Base-by-base conservation (phyloP, 1,139 yeast genomes). In the Yamadazyma buinensis region DNA sequence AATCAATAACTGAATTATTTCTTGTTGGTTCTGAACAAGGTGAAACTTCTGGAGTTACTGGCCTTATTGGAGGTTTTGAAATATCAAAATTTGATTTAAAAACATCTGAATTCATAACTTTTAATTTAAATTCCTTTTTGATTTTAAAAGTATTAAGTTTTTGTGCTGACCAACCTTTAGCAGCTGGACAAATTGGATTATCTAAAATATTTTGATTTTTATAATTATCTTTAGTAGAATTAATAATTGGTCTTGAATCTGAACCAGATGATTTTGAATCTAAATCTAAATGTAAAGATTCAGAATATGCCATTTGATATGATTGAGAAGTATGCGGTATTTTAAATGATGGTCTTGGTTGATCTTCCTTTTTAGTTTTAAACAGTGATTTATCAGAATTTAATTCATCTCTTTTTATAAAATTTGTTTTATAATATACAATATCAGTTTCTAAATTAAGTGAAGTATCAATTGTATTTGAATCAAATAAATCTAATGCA, bases 341-440 rank as follows among this genome's bases (percentile, higher is more conserved):
- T 23, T 46, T 47, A 29, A 47, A 47, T 15, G 52, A 47, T 7
- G 50, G 45, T 25, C 50, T 26, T 5, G 49, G 51, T 19, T 37
- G 41, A 24, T 44, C 50, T 29, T 46, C 47, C 25, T 37, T 39
- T 17, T 36, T 36, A 17, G 29, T 30, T 26, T 23, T 28, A 5
- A 17, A 23, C 14, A 21, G 27, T 4, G 32, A 8, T 9, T 30
- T 22, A 10, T 37, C 23, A 10, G 33, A 38, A 15, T 43, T 49
- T 29, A 61, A 35, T 26, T 66, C 72, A 26, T 65, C 64, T 32
- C 61, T 51, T 39, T 64, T 66, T 32, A 68, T 59, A 47, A 69
- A 69, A 41, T 67, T 68, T 11, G 75, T 68, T 38, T 67, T 65
- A 44, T 69, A 69, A 46, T 69, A 69, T 5, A 67, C 71, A 15